Conservation (phyloP, 2,329 filamentous ascomycete genomes). For the Fusarium tupiense region DNA sequence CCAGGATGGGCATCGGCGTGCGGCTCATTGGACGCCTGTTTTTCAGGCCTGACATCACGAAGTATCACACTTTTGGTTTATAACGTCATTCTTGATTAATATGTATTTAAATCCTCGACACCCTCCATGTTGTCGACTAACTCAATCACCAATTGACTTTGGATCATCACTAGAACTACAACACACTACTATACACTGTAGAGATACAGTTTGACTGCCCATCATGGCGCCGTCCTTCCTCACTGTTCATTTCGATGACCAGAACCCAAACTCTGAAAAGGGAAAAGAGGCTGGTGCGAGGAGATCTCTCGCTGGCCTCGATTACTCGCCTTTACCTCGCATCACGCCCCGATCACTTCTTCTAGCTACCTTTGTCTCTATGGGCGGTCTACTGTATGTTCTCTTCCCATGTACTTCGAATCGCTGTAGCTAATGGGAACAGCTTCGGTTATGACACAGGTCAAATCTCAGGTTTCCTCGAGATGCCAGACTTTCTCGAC, state of each 20-base stretch:
- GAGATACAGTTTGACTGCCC: not conserved
- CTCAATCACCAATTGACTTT: not conserved
- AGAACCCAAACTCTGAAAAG: conserved; percentile 54
- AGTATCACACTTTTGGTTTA: not conserved
- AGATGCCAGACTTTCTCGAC: conserved; percentile 65
- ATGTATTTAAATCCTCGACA: not conserved
- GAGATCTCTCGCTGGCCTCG: conserved; percentile 50
- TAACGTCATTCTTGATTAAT: not conserved
- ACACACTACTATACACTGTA: not conserved
- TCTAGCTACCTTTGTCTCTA: conserved; percentile 55
- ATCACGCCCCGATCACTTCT: conserved; percentile 50
- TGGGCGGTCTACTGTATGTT: conserved; percentile 56
- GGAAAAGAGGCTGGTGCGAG: conserved; percentile 40
- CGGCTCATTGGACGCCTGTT: conserved; percentile 2
- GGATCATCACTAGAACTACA: not conserved
- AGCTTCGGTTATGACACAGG: conserved; percentile 61
- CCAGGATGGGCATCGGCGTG: not conserved
- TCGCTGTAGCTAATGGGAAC: not conserved
- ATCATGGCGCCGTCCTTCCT: conserved; percentile 35
- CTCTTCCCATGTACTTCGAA: rapidly evolving
- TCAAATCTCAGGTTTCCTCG: conserved; percentile 66
- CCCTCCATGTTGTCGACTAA: not conserved
- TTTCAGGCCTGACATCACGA: conserved; percentile 25
- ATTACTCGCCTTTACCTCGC: conserved; percentile 57
- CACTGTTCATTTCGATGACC: conserved; percentile 54